Evolutionary conservation across 2,329 filamentous ascomycete genomes (phyloP), one percentile per base, ranked within the genome.

Genomic region (Pyrenophora teres): DNA sequence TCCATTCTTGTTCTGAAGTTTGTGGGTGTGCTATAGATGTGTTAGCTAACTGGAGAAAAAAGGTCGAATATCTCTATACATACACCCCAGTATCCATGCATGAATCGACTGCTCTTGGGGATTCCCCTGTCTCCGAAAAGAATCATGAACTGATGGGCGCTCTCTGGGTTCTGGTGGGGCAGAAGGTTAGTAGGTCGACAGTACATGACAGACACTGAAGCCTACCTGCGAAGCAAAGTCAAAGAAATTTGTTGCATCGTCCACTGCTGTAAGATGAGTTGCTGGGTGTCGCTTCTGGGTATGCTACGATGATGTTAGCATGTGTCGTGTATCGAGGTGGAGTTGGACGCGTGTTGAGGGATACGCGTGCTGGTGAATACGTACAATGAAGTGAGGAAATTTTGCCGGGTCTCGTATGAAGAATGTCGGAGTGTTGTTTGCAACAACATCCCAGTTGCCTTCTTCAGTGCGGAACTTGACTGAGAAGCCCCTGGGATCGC

Each of bases 401-500:
- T 90, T 90, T 57, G 85, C 81, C 0, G 87, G 85, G 56, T 90
- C 87, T 46, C 87, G 79, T n/a, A 90, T 67, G 74, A 91, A 90
- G 78, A 90, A 91, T 2, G 89, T 83, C 0, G 87, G 87, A 0
- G 86, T 89, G 68, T 90, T 90, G 77, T 89, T 89, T 55, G 83
- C 84, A 6, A 90, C 87, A 71, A 86, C 79, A 64, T 89, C 87
- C 81, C 83, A 88, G 62, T 89, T 89, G n/a, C 87, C 87, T 62
- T 90, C 84, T 15, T 87, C 83, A 0, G 87, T 90, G 32, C 86
- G 81, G 74, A 91, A 87, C 74, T 90, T 91, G 57, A 89, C 78
- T 1, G 86, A 81, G 64, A 91, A 90, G 0, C 88, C 88, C 64
- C 87, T 79, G 8, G 87, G 87, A 60, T 92, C 88, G 52, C 88